Percentiles rank a stretch among this genome's conserved stretches.
Evolutionary conservation across 83 land plant genomes (phyloP).

Genomic region (Thuja plicata): DNA sequence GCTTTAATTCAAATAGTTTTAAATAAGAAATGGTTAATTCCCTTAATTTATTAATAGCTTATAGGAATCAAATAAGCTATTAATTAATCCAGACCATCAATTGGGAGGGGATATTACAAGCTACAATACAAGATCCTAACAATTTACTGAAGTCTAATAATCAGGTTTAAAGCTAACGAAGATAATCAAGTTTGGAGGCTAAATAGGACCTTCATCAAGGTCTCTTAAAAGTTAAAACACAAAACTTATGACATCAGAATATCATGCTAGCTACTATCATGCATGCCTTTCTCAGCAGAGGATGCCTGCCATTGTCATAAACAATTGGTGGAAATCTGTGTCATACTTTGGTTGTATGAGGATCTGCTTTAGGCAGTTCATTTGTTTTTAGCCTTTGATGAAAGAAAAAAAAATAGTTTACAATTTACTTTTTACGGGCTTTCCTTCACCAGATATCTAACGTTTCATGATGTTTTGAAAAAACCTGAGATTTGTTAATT

Average conservation of each 20-base stretch:
- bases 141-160: background rate
- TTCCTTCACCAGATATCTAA: background rate
- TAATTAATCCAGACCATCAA: no score
- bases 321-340: background rate
- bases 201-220: no score
- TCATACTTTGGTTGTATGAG: background rate
- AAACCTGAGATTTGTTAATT: background rate
- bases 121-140: background rate
- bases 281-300: background rate
- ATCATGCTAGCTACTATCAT: background rate
- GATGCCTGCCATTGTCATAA: no score
- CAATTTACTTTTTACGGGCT: background rate
- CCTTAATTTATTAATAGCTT: no score
- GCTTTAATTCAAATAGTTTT: no score
- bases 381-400: background rate
- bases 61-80: no score
- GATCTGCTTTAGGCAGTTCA: background rate
- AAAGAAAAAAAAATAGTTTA: background rate
- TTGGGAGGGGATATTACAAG: background rate
- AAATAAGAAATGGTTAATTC: no score
- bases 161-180: background rate
- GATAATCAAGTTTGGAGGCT: no score
- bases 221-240: background rate
- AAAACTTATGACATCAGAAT: background rate
- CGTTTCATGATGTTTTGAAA: background rate